Evolutionary conservation across 164 flowering plant species (phyloP).

Genomic region (Magnolia sinica): DNA sequence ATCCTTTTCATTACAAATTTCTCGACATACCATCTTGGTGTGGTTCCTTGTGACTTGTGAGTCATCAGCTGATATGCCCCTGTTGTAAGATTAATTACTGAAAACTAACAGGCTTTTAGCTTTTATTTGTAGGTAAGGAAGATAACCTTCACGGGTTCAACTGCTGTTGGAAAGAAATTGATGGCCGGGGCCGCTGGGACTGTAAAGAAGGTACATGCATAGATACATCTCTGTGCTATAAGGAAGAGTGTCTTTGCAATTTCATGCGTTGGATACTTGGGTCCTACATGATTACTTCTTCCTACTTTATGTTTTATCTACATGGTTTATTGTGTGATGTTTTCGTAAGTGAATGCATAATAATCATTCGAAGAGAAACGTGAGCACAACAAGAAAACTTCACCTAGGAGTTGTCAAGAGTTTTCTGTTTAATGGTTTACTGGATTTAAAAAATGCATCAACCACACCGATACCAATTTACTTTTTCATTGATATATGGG

Average conservation of each 20-base stretch:
- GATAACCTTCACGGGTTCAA: slow-evolving; percentile 97
- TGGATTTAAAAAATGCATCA: no score
- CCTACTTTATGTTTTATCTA: background rate
- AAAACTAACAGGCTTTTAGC: background rate
- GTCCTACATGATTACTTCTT: background rate
- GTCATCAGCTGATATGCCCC: background rate
- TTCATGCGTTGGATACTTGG: background rate
- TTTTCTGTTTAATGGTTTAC: no score
- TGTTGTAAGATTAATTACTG: background rate
- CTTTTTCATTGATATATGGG: no score
- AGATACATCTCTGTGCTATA: background rate
- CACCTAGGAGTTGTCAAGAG: no score
- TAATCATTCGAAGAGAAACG: background rate
- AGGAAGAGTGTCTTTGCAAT: background rate
- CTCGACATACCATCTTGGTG: background rate
- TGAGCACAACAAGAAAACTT: no score
- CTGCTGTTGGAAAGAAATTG: slow-evolving; percentile 95
- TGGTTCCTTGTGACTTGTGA: background rate
- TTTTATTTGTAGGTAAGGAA: slow-evolving; percentile 63
- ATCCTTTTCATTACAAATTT: background rate
- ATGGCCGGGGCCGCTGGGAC: slow-evolving; percentile 93
- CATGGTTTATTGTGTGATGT: no score
- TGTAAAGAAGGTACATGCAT: slow-evolving; percentile 69
- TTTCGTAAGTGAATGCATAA: no score
- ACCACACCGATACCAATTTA: no score